A percentile compares a stretch with the other conserved stretches of the same genome.
These are phyloP conservation scores for Gamarada debralockiae DNA, from an alignment of 495 filamentous ascomycete genomes.

Conservation along the genomic window DNA sequence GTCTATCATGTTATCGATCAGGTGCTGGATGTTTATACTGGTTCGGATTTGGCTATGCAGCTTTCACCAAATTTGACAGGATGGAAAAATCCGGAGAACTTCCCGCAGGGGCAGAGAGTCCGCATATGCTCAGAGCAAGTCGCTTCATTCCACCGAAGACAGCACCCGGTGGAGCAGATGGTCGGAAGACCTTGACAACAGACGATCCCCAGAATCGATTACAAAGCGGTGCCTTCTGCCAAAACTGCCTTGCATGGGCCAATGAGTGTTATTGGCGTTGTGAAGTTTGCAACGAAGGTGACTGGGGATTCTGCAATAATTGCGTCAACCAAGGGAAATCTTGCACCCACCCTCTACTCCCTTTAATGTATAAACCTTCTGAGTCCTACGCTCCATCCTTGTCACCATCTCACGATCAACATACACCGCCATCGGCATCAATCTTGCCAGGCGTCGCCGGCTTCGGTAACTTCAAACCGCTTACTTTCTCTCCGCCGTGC, in stretches of 20 bases:
- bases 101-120: conserved; percentile 30
- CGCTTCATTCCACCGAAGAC: conserved; percentile 59
- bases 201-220: conserved; percentile 63
- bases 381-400: conserved; percentile 17
- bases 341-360: conserved; percentile 75
- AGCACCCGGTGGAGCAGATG: conserved; percentile 41
- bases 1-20: conserved; percentile 68
- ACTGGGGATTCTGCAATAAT: conserved; percentile 84
- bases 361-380: conserved; percentile 44
- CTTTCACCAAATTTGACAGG: conserved; percentile 54
- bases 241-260: conserved; percentile 62
- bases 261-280: conserved; percentile 86
- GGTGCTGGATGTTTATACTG: conserved; percentile 71
- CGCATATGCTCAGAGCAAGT: conserved; percentile 64
- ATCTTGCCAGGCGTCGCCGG: conserved; percentile 31
- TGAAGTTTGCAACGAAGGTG: conserved; percentile 76
- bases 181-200: conserved; percentile 48
- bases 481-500: conserved; percentile 67
- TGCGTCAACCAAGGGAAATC: conserved; percentile 75
- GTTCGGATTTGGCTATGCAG: conserved; percentile 69
- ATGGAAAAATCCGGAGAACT: conserved; percentile 15
- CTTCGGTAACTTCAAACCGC: conserved; percentile 44
- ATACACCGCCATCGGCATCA: conserved; percentile 27
- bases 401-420: conserved; percentile 15
- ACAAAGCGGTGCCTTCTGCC: conserved; percentile 81